These are phyloP conservation scores for Blastosporella zonata DNA, from an alignment of 1,284 basidiomycete species.

Conservation along the genomic window DNA sequence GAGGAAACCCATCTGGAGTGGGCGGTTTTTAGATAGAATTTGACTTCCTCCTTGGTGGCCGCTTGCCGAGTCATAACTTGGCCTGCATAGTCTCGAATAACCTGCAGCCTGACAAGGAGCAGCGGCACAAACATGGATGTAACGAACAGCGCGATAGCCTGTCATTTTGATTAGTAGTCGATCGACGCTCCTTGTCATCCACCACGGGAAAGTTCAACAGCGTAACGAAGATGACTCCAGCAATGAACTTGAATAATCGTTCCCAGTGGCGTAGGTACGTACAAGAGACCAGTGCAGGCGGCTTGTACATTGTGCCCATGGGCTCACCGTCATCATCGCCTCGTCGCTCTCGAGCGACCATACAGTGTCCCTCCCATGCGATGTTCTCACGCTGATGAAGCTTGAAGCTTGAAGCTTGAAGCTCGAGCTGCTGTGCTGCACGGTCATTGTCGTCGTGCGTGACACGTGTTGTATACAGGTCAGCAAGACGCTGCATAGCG, in stretches of 20 bases:
- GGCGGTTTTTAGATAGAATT: not conserved
- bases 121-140: constrained; percentile 91
- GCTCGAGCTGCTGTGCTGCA: constrained; percentile 85
- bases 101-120: constrained; percentile 83
- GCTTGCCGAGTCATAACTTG: constrained; percentile 63
- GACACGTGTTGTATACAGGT: constrained; percentile 86
- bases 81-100: constrained; percentile 69
- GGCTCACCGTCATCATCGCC: constrained; percentile 48
- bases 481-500: constrained; percentile 61
- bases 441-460: constrained; percentile 69
- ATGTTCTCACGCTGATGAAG: constrained; percentile 91
- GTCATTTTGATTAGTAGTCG: constrained; percentile 8
- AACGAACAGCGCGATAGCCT: constrained; percentile 96
- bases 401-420: too few relatives aligned
- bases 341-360: constrained; percentile 83
- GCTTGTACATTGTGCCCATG: constrained; percentile 28
- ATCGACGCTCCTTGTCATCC: constrained; percentile 55
- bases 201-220: constrained; percentile 64
- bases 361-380: constrained; percentile 89
- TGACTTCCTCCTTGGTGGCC: constrained; percentile 77
- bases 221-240: constrained; percentile 54
- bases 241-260: constrained; percentile 51
- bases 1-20: constrained; percentile 66
- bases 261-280: constrained; percentile 36
- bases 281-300: constrained; percentile 21